Percentiles rank a stretch among this genome's conserved stretches.
Conservation (phyloP, 2,329 filamentous ascomycete species). For the Colletotrichum filicis region DNA sequence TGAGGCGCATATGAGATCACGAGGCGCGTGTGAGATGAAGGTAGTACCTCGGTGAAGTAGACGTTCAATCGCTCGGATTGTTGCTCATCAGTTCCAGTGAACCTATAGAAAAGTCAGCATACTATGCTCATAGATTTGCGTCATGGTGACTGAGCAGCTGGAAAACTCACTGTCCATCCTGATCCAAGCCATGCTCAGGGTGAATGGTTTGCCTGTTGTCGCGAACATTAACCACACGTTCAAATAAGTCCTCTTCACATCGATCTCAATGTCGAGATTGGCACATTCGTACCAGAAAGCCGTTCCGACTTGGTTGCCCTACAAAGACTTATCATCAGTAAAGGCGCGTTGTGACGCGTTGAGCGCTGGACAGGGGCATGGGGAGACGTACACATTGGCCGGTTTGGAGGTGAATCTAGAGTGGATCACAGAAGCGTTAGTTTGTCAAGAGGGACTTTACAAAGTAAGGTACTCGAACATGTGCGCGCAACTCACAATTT, state of each 20-base stretch:
- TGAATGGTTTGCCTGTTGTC: slow-evolving; percentile 78
- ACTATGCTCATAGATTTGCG: neutral
- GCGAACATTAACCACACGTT: slow-evolving; percentile 40
- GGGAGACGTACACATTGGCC: slow-evolving; percentile 85
- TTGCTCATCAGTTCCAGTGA: slow-evolving; percentile 97
- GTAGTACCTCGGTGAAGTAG: slow-evolving; percentile 85
- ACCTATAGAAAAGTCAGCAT: slow-evolving; percentile 62
- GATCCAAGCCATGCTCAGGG: slow-evolving; percentile 95
- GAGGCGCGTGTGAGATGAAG: slow-evolving; percentile 35
- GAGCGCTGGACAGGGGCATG: slow-evolving; percentile 41
- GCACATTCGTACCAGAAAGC: slow-evolving; percentile 84
- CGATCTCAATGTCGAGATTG: neutral
- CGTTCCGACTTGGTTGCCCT: slow-evolving; percentile 99
- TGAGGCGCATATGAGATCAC: neutral
- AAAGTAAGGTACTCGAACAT: neutral
- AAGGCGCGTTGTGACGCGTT: neutral
- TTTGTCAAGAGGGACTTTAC: slow-evolving; percentile 30
- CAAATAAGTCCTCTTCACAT: slow-evolving; percentile 42
- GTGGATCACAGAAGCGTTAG: slow-evolving; percentile 60
- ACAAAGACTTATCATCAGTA: slow-evolving; percentile 37
- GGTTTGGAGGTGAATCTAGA: slow-evolving; percentile 98
- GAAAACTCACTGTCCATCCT: slow-evolving; percentile 85
- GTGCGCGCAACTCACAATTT: slow-evolving; percentile 44
- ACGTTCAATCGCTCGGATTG: slow-evolving; percentile 99
- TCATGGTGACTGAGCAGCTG: neutral